Evolutionary conservation across 306 rosid genomes (phyloP).

Genomic region (Pueraria montana): DNA sequence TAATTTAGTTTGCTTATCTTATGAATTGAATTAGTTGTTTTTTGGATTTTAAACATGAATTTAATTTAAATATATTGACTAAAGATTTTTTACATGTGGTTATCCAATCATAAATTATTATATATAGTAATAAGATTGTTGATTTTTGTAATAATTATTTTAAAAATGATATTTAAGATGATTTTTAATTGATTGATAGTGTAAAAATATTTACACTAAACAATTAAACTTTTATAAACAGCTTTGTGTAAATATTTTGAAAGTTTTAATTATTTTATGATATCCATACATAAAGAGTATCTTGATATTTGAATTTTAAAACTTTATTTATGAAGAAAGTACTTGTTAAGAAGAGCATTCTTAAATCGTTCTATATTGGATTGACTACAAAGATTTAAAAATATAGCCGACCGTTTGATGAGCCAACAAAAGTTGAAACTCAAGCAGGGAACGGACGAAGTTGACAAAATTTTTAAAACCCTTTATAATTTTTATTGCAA

Average conservation of each 20-base stretch:
- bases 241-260: not conserved
- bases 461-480: not conserved
- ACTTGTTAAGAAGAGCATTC: not conserved
- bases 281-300: not conserved
- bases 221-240: not conserved
- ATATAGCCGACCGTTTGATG: constrained; percentile 44
- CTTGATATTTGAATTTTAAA: not conserved
- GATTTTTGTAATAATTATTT: too few species aligned
- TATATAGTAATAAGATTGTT: too few species aligned
- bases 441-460: not conserved
- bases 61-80: not conserved
- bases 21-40: too few species aligned
- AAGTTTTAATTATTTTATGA: not conserved
- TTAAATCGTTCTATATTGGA: not conserved
- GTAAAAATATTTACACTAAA: too few species aligned
- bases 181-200: not conserved
- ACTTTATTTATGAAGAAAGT: not conserved
- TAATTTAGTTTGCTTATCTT: too few species aligned
- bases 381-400: not conserved
- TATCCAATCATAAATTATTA: not conserved
- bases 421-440: constrained; percentile 6
- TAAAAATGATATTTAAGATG: too few species aligned
- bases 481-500: not conserved
- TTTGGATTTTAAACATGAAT: not conserved
- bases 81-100: not conserved